Conservation (phyloP, 1,284 basidiomycete genomes). For the Schizophyllum amplum region DNA sequence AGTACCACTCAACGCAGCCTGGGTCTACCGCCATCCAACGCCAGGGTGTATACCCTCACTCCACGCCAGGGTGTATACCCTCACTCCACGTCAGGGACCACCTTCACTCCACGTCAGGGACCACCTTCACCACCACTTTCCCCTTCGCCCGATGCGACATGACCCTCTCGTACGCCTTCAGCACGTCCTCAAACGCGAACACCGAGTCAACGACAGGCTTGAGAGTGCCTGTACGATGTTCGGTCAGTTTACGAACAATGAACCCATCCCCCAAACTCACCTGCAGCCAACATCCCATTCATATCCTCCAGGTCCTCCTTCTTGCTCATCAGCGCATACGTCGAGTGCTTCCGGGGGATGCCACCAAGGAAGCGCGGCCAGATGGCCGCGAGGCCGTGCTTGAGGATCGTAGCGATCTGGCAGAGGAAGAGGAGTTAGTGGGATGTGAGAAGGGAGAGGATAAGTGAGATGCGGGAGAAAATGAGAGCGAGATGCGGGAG, state of each 20-base stretch:
- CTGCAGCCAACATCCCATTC: constrained; percentile 31
- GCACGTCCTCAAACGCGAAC: constrained; percentile 44
- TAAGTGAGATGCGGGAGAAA: no score
- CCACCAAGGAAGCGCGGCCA: neutral
- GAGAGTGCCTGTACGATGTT: constrained; percentile 38
- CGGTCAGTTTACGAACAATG: neutral
- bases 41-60: no score
- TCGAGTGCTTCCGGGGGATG: constrained; percentile 14
- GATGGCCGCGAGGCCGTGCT: neutral
- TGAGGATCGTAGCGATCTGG: neutral
- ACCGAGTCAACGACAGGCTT: constrained; percentile 57
- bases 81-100: no score
- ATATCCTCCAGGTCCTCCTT: constrained; percentile 29
- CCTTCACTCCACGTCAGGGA: constrained; percentile 14
- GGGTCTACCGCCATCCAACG: no score
- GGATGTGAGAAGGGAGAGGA: neutral
- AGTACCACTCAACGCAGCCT: no score
- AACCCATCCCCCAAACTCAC: constrained; percentile 22
- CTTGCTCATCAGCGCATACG: constrained; percentile 22
- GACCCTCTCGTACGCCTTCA: constrained; percentile 55
- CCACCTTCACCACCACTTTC: constrained; percentile 51
- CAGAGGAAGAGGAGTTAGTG: neutral
- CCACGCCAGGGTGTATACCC: no score
- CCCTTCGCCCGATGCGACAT: constrained; percentile 49
- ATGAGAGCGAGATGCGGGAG: no score